A percentile compares a stretch with the other conserved stretches of the same genome.
Evolutionary conservation across 1,284 basidiomycete species (phyloP).

Genomic region (Apiotrichum siamense): DNA sequence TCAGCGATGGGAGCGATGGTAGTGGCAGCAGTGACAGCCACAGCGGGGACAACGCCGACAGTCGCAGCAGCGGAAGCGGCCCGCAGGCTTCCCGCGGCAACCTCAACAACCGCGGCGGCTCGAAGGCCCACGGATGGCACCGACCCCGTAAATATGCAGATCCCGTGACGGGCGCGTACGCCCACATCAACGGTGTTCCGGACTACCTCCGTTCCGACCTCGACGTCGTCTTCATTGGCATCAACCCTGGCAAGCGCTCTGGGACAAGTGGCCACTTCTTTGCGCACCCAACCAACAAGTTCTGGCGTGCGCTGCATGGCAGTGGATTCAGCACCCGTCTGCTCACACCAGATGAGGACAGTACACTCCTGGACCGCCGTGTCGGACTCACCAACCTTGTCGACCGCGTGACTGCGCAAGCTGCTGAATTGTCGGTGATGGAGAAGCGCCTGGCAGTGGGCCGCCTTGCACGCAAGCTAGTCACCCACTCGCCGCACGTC

Average conservation of each 20-base stretch:
- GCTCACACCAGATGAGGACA: conserved; percentile 34
- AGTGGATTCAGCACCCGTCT: conserved; percentile 53
- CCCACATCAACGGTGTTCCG: conserved; percentile 15
- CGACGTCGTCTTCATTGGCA: conserved; percentile 2
- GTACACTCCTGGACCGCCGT: conserved; percentile 21
- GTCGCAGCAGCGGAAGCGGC: no score
- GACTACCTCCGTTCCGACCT: conserved; percentile 8
- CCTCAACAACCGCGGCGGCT: no score
- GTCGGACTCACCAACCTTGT: conserved; percentile 61
- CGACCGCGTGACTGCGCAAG: conserved; percentile 55
- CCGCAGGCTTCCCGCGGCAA: no score
- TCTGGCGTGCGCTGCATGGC: conserved; percentile 25
- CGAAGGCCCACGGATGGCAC: neutral
- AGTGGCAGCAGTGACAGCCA: no score
- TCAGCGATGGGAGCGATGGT: no score
- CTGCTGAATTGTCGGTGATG: conserved; percentile 54
- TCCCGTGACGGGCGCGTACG: conserved; percentile 14
- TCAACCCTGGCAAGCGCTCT: conserved; percentile 57
- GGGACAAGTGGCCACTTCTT: conserved; percentile 64
- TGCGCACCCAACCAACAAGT: conserved; percentile 60
- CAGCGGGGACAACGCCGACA: no score
- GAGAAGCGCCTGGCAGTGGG: conserved; percentile 56
- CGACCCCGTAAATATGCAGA: neutral
- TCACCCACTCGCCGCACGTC: conserved; percentile 54
- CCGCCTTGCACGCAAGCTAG: conserved; percentile 56